phyloP scores from a whole-genome alignment of 2,329 filamentous ascomycete genomes.

The Paracamarosporium sp. region DNA sequence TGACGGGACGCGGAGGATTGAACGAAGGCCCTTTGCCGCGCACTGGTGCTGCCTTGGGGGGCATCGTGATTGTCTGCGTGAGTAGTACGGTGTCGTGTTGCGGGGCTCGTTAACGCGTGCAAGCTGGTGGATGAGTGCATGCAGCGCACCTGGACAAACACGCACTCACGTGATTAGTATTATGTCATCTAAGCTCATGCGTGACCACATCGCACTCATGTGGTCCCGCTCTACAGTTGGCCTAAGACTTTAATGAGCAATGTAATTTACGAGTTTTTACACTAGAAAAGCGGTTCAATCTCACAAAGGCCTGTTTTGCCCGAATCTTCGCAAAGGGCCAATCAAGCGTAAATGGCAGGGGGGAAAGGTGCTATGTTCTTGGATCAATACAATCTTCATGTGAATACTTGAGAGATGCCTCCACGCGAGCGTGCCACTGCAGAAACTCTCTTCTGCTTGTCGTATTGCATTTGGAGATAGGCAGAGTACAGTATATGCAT shows the following conservation, averaged over 20 bases:
- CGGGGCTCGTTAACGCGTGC: background rate
- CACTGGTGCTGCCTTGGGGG: slow-evolving; percentile 29
- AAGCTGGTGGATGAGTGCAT: background rate
- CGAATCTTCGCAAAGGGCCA: background rate
- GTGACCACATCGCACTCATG: background rate
- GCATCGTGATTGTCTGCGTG: slow-evolving; percentile 20
- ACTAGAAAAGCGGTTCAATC: no score
- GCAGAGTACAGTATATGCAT: no score
- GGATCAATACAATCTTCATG: background rate
- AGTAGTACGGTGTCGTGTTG: slow-evolving; percentile 1
- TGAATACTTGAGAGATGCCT: background rate
- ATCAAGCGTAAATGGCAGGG: no score
- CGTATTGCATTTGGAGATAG: background rate
- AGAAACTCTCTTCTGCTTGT: background rate
- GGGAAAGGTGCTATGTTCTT: background rate
- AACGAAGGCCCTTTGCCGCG: slow-evolving; percentile 44
- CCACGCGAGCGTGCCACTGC: slow-evolving; percentile 10
- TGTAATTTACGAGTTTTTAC: no score
- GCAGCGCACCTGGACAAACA: background rate
- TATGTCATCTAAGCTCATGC: background rate
- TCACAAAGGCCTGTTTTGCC: background rate
- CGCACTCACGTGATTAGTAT: slow-evolving; percentile 7
- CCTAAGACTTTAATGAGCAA: no score
- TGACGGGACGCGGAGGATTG: slow-evolving; percentile 45
- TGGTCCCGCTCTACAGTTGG: no score